A percentile compares a stretch with the other conserved stretches of the same genome.
Conservation (phyloP, 129 eudicot genomes). For the Chrysanthemum lavandulifolium region DNA sequence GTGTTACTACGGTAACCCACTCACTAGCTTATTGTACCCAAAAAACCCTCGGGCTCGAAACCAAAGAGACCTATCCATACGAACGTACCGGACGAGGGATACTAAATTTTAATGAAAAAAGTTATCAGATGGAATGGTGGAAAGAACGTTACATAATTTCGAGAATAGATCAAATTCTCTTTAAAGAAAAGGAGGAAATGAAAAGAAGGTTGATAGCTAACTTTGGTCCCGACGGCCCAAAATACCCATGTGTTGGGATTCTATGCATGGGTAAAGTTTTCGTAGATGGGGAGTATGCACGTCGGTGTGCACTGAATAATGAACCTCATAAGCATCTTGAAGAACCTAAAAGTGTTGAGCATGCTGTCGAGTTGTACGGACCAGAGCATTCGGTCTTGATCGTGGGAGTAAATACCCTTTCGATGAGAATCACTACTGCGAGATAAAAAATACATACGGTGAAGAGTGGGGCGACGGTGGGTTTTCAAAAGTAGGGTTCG, state of each 20-base stretch:
- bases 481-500: background rate
- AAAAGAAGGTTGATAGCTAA: background rate
- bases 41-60: background rate
- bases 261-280: background rate
- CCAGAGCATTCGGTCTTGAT: background rate
- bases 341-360: background rate
- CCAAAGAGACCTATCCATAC: background rate
- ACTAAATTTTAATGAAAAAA: background rate
- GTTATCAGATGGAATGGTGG: background rate
- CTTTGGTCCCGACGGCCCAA: background rate
- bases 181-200: background rate
- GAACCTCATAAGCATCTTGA: background rate
- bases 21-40: background rate
- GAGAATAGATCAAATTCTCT: background rate
- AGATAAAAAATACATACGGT: background rate
- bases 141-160: background rate
- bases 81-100: background rate
- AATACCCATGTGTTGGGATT: conserved; percentile 6
- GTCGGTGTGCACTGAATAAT: background rate
- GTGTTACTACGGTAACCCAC: background rate
- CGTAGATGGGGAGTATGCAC: background rate
- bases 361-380: background rate
- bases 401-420: background rate
- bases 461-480: background rate
- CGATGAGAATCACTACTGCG: background rate